phyloP scores from a whole-genome alignment of 2,329 filamentous ascomycete species.

The Fusarium continuum region DNA sequence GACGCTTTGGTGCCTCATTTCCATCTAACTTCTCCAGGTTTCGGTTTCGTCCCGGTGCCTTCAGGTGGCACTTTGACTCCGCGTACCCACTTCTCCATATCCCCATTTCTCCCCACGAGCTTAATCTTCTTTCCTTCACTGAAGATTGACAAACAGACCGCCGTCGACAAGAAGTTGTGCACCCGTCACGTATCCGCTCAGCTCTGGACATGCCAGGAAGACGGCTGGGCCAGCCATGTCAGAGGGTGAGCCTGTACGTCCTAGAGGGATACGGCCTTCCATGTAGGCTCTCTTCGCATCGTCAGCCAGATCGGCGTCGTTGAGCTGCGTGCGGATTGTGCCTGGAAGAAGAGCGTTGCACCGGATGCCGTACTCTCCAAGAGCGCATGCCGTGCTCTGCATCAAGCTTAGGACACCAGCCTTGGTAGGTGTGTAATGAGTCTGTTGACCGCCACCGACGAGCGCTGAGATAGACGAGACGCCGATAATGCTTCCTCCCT shows the following conservation, averaged over 20 bases:
- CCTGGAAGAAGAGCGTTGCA: conserved; percentile 88
- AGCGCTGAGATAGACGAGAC: conserved; percentile 78
- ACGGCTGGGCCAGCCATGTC: conserved; percentile 87
- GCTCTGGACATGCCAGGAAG: conserved; percentile 80
- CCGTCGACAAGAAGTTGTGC: conserved; percentile 88
- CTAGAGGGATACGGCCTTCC: conserved; percentile 83
- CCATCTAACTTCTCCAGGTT: conserved; percentile 10
- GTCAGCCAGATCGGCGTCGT: conserved; percentile 82
- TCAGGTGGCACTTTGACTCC: conserved; percentile 13
- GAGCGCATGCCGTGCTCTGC: conserved; percentile 82
- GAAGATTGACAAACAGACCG: conserved; percentile 88
- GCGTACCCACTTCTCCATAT: conserved; percentile 19
- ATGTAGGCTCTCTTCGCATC: conserved; percentile 84
- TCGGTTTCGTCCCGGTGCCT: neutral
- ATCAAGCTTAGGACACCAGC: conserved; percentile 83
- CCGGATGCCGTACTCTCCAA: conserved; percentile 78
- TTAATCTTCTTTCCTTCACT: conserved; percentile 57
- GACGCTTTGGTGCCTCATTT: conserved; percentile 1
- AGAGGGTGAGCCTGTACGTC: conserved; percentile 73
- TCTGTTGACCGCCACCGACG: conserved; percentile 80
- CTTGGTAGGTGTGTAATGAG: conserved; percentile 90
- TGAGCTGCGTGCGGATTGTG: conserved; percentile 84
- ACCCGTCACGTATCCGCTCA: conserved; percentile 84
- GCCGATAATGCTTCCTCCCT: conserved; percentile 82
- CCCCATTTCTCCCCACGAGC: conserved; percentile 28